These are phyloP conservation scores for Lipomyces yamadae DNA, from an alignment of 805 yeast species.

Conservation along the genomic window DNA sequence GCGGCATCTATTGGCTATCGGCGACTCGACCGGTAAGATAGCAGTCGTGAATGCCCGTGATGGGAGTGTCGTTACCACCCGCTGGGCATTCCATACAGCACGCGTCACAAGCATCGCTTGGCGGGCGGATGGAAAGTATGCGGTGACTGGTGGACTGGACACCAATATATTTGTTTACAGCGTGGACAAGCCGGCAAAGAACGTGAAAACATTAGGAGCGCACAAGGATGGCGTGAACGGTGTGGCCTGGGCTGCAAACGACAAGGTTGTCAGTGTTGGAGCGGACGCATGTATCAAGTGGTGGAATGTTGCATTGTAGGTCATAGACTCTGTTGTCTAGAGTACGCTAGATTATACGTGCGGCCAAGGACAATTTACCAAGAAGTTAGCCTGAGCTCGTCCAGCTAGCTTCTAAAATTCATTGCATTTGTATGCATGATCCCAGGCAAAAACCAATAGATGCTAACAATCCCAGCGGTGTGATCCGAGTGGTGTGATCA, in stretches of 20 bases:
- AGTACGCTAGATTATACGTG: background rate
- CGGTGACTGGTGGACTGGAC: conserved; percentile 83
- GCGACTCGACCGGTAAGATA: conserved; percentile 86
- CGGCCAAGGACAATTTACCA: too few relatives aligned
- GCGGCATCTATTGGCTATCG: conserved; percentile 68
- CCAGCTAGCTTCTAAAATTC: background rate
- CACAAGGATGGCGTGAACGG: conserved; percentile 87
- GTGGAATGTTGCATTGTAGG: conserved; percentile 55
- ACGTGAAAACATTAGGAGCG: conserved; percentile 72
- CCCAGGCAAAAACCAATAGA: too few relatives aligned
- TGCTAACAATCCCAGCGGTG: too few relatives aligned
- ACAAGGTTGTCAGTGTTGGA: conserved; percentile 69
- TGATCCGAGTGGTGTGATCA: background rate
- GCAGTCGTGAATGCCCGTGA: conserved; percentile 65
- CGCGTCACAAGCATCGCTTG: conserved; percentile 77
- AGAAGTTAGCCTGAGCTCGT: background rate
- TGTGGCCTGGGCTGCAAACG: conserved; percentile 65
- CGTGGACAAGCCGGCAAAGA: conserved; percentile 76
- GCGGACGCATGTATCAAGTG: conserved; percentile 77
- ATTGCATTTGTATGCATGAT: background rate
- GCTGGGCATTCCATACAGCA: conserved; percentile 97
- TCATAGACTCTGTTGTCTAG: background rate
- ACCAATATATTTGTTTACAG: conserved; percentile 80
- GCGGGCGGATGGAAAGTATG: conserved; percentile 72
- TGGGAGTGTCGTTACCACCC: conserved; percentile 63